Conservation (phyloP, 352 stramenopile genomes). For the Salisapilia sapeloensis region DNA sequence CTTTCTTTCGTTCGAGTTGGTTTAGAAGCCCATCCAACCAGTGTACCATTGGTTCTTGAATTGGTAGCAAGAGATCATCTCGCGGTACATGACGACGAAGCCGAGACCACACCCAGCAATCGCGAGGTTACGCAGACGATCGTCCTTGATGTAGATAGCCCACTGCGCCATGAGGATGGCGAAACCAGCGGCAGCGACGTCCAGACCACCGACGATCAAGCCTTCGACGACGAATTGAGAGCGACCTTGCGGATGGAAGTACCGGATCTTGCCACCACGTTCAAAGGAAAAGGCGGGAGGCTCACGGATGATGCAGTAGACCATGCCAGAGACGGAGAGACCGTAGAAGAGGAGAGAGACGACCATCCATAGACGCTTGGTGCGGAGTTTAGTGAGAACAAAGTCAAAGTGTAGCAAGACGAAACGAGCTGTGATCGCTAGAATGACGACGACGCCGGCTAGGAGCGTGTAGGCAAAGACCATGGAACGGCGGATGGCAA, state of each 20-base stretch:
- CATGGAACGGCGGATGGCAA: conserved; percentile 56
- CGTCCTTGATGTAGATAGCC: conserved; percentile 55
- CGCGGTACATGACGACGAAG: conserved; percentile 73
- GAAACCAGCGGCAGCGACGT: conserved; percentile 44
- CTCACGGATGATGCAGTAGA: conserved; percentile 83
- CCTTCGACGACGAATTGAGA: conserved; percentile 77
- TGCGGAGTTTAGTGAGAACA: conserved; percentile 48
- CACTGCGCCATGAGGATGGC: conserved; percentile 74
- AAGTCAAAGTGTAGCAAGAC: conserved; percentile 49
- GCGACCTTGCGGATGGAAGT: conserved; percentile 68
- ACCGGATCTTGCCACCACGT: conserved; percentile 70
- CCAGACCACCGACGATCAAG: conserved; percentile 52
- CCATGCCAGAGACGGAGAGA: conserved; percentile 77
- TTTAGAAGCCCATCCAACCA: conserved; percentile 69
- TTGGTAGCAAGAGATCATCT: conserved; percentile 72
- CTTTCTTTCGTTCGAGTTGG: too few relatives aligned
- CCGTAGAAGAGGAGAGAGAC: conserved; percentile 79
- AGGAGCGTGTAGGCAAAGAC: conserved; percentile 34
- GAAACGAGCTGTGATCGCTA: conserved; percentile 31
- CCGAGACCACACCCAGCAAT: conserved; percentile 38
- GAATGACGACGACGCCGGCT: conserved; percentile 8
- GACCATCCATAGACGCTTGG: conserved; percentile 77
- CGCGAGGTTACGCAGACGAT: conserved; percentile 25
- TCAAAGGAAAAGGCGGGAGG: conserved; percentile 48
- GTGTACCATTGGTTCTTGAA: conserved; percentile 84